Evolutionary conservation across 306 rosid genomes (phyloP), one percentile per base, ranked within the genome.

Genomic region (Corylus avellana): DNA sequence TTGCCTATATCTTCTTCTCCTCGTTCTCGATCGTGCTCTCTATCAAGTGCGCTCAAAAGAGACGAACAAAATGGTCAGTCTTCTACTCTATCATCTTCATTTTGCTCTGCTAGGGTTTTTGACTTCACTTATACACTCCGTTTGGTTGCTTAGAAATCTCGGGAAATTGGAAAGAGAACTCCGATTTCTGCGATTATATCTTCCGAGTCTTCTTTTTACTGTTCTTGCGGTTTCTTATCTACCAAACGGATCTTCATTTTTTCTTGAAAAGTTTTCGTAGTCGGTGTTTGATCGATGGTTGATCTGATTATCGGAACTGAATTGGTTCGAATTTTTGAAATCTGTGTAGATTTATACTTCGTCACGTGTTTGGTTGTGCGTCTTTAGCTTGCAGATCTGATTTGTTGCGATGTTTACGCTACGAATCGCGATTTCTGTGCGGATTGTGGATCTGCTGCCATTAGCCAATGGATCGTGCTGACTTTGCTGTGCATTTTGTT

Each of bases 21-120:
- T 59, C 53, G 7, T 57, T 17, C 17, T 56, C 63, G 68, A 27
- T 62, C 69, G 69, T 29, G 27, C 14, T 17, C 18, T 18, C 49
- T 12, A 11, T 58, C 50, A 5, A 3, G 12, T 57, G n/a, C 17
- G 12, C 18, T 2, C 13, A n/a, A 42, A 44, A 16, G 35, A 57
- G 4, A 11, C 63, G 56, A 14, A 66, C 25, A 39, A 78, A 59
- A 83, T 83, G 86, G 83, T 83, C 62, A 59, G 83, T 59, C 17
- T 56, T 12, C 39, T 18, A 17, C 50, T 48, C 50, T 74, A 2
- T 25, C 14, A 46, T 53, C 54, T 20, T 8, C 53, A 18, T 37
- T 77, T 61, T 54, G 10, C 4, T 48, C 8, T 27, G 29, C 27
- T 72, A 16, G 18, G 59, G 69, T 67, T 78, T 50, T 50, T 42